phyloP scores from a whole-genome alignment of 1,139 yeast species.

The Sugiyamaella pinicola region DNA sequence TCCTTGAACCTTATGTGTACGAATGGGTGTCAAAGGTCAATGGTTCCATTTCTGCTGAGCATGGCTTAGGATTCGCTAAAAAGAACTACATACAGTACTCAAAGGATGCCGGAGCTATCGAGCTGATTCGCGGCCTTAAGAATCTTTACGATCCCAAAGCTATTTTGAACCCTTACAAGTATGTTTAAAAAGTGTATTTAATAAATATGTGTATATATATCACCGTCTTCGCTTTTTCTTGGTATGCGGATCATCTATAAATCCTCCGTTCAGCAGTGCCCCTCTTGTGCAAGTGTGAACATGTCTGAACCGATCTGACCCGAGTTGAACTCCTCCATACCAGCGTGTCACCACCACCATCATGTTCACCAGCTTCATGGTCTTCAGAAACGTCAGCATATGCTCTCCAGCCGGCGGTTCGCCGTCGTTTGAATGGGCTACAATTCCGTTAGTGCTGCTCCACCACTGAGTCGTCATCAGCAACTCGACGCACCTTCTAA shows the following conservation, averaged over 20 bases:
- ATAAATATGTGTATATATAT: conserved; percentile 4
- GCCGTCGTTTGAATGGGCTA: conserved; percentile 64
- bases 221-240: conserved; percentile 15
- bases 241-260: conserved; percentile 29
- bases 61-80: conserved; percentile 96
- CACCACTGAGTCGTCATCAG: too few relatives aligned
- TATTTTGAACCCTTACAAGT: conserved; percentile 91
- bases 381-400: conserved; percentile 69
- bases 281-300: conserved; percentile 82
- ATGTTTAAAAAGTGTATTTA: conserved; percentile 38
- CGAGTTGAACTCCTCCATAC: conserved; percentile 88
- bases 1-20: conserved; percentile 88
- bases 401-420: conserved; percentile 85
- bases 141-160: conserved; percentile 84
- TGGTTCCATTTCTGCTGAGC: conserved; percentile 96
- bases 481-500: conserved; percentile 15
- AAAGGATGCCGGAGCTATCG: conserved; percentile 68
- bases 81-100: conserved; percentile 83
- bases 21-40: conserved; percentile 77
- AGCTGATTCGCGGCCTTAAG: conserved; percentile 74
- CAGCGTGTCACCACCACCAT: conserved; percentile 86
- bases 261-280: conserved; percentile 64
- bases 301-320: conserved; percentile 83
- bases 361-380: conserved; percentile 70
- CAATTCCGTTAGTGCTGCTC: conserved; percentile 44